A percentile compares a stretch with the other conserved stretches of the same genome.
These are phyloP conservation scores for Aspergillus sp. DNA, from an alignment of 2,329 filamentous ascomycete genomes.

Conservation along the genomic window DNA sequence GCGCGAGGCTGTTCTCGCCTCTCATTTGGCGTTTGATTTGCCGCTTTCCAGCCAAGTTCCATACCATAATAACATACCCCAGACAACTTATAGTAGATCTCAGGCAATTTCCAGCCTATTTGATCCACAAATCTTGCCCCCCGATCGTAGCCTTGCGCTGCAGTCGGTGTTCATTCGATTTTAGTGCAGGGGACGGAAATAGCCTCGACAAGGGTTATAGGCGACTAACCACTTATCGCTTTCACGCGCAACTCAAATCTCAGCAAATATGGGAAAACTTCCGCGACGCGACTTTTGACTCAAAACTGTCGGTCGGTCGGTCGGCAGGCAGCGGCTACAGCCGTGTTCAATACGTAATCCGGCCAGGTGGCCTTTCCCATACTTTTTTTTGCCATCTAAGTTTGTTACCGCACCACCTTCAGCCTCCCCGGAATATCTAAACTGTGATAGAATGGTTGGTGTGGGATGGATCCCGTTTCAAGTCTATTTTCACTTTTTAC, in stretches of 20 bases:
- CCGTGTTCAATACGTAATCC: conserved; percentile 2
- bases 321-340: neutral
- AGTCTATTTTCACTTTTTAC: neutral
- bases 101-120: neutral
- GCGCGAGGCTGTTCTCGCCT: neutral
- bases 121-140: neutral
- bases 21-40: conserved; percentile 7
- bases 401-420: no score
- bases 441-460: neutral
- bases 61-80: conserved; percentile 1
- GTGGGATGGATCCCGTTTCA: neutral
- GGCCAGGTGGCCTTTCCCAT: conserved; percentile 6
- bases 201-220: neutral
- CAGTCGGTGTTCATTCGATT: neutral
- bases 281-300: no score
- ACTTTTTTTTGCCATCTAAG: neutral
- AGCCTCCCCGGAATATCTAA: no score
- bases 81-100: neutral
- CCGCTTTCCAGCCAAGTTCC: neutral
- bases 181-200: neutral
- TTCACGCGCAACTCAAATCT: no score
- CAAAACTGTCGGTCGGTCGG: no score
- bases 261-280: no score
- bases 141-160: conserved; percentile 3
- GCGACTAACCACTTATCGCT: no score